phyloP scores from a whole-genome alignment of 805 yeast species.

The Kockiozyma suomiensis region DNA sequence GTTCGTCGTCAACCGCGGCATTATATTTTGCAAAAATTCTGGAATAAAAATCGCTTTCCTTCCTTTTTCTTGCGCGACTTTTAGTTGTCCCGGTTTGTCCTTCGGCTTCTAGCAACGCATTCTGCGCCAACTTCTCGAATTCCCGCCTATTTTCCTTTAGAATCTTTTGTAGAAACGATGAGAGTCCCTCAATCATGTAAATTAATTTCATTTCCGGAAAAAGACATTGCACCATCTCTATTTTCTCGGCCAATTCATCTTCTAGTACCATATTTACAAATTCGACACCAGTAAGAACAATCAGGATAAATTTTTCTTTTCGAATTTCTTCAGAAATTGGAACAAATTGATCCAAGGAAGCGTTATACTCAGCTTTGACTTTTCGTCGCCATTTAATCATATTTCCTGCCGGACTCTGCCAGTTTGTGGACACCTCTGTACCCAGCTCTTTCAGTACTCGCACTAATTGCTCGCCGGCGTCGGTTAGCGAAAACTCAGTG shows the following conservation, averaged over 20 bases:
- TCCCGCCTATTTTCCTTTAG: constrained; percentile 17
- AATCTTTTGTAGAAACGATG: constrained; percentile 7
- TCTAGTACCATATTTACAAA: constrained; percentile 23
- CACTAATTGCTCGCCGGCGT: constrained; percentile 17
- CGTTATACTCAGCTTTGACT: constrained; percentile 20
- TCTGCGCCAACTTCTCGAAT: constrained; percentile 21
- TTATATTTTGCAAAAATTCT: constrained; percentile 1
- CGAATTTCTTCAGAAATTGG: constrained; percentile 31
- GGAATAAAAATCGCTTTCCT: constrained; percentile 3
- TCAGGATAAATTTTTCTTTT: constrained; percentile 18
- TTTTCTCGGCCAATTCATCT: constrained; percentile 1
- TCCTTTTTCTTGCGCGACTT: background rate
- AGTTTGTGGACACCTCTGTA: constrained; percentile 9
- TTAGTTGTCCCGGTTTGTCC: background rate
- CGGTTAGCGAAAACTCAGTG: constrained; percentile 11
- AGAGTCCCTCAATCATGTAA: constrained; percentile 31
- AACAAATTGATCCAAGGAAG: constrained; percentile 25
- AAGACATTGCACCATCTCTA: background rate
- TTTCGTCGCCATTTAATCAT: constrained; percentile 32
- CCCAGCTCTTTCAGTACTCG: constrained; percentile 3
- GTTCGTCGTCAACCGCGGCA: constrained; percentile 10
- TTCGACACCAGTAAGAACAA: constrained; percentile 19
- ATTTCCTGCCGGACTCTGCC: constrained; percentile 24
- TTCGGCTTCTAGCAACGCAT: constrained; percentile 12
- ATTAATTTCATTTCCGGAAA: constrained; percentile 18